These are phyloP conservation scores for Cardamine chenopodiifolia DNA, from an alignment of 345 rosid species.

Conservation along the genomic window DNA sequence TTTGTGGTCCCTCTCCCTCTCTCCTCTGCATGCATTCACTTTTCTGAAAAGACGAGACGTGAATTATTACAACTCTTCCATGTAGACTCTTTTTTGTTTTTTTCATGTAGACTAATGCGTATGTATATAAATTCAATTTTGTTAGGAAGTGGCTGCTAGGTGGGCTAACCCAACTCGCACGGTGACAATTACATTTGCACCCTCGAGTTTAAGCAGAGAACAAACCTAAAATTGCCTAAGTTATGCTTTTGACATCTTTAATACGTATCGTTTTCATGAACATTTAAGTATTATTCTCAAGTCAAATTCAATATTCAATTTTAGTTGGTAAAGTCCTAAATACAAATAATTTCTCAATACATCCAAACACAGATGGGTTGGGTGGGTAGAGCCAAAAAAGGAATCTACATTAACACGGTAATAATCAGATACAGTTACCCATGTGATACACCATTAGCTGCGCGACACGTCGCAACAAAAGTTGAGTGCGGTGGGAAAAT, in stretches of 20 bases:
- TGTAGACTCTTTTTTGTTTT: neutral
- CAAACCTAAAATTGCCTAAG: neutral
- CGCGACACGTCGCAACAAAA: slow-evolving; percentile 26
- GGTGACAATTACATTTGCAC: neutral
- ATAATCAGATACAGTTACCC: slow-evolving; percentile 16
- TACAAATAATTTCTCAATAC: slow-evolving; percentile 25
- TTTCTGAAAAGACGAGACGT: slow-evolving; percentile 41
- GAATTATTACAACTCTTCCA: slow-evolving; percentile 16
- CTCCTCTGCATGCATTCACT: slow-evolving; percentile 8
- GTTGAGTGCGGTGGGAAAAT: slow-evolving; percentile 17
- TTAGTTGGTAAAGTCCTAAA: slow-evolving; percentile 15
- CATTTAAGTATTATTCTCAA: neutral
- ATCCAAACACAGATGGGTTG: slow-evolving; percentile 24
- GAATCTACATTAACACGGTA: neutral
- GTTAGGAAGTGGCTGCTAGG: neutral
- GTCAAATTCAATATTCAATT: neutral
- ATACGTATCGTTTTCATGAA: slow-evolving; percentile 2
- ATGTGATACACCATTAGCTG: slow-evolving; percentile 16
- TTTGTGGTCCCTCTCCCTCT: slow-evolving; percentile 30
- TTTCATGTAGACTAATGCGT: no score
- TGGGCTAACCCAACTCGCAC: neutral
- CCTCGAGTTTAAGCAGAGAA: neutral
- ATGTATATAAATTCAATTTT: neutral
- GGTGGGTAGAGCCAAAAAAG: neutral
- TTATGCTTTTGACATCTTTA: neutral